Evolutionary conservation across 768 basidiomycete species (phyloP).

Genomic region (Boletus vermiculosoides): DNA sequence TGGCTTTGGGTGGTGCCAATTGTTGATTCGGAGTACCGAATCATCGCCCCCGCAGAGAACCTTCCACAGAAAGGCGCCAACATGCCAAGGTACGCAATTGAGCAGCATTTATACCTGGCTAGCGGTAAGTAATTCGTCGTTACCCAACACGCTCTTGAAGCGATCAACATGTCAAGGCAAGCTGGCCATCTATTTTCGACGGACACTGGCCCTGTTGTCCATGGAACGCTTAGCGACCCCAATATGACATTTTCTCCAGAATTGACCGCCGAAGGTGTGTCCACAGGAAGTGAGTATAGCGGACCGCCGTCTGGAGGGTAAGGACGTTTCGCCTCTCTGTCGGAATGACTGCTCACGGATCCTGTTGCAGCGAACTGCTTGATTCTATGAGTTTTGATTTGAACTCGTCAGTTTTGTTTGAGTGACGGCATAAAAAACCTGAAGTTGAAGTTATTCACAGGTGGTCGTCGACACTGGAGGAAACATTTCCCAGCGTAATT

Average conservation of each 20-base stretch:
- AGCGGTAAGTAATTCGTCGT: background rate
- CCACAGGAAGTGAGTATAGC: background rate
- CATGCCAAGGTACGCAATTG: constrained; percentile 2
- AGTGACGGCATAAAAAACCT: background rate
- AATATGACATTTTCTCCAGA: background rate
- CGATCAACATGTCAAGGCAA: background rate
- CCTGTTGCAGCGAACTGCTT: background rate
- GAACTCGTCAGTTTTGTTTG: constrained; percentile 2
- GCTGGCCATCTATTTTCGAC: too few species aligned
- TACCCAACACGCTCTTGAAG: background rate
- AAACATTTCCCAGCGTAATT: background rate
- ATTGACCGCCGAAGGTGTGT: background rate
- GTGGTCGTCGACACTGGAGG: background rate
- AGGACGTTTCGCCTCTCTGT: background rate
- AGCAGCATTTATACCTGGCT: background rate
- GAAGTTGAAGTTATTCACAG: background rate
- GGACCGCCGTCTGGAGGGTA: background rate
- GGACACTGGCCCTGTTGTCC: background rate
- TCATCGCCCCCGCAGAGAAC: background rate
- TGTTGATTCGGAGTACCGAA: background rate
- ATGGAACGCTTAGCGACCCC: too few species aligned
- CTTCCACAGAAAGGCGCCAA: constrained; percentile 1
- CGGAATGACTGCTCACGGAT: background rate
- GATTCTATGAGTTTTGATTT: background rate
- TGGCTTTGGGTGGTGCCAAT: background rate